Evolutionary conservation across 345 rosid species (phyloP).

Genomic region (Populus deltoides): DNA sequence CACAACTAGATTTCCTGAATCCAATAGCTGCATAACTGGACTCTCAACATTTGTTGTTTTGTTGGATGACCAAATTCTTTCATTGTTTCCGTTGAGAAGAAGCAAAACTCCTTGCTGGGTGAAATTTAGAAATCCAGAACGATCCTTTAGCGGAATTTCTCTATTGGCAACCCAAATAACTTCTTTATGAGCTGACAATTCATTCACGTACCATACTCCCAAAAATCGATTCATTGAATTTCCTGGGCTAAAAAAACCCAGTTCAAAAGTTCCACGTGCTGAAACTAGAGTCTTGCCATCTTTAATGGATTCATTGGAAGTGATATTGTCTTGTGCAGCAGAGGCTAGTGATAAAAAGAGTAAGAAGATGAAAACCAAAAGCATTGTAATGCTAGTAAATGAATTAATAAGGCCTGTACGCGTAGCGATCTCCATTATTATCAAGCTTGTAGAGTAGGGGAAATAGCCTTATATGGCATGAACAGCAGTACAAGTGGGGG

Average conservation of each 20-base stretch:
- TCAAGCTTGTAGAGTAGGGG: neutral
- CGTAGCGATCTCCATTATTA: too few relatives aligned
- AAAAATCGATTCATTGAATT: constrained; percentile 14
- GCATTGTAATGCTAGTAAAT: neutral
- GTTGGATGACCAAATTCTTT: neutral
- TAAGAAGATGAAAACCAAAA: neutral
- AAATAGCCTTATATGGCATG: too few relatives aligned
- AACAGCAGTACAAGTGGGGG: too few relatives aligned
- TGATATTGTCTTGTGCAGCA: constrained; percentile 11
- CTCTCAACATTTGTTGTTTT: neutral
- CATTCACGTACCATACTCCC: constrained; percentile 29
- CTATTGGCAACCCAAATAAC: constrained; percentile 32
- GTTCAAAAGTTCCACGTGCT: constrained; percentile 9
- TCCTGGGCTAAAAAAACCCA: constrained; percentile 28
- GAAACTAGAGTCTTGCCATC: constrained; percentile 23
- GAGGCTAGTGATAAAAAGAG: neutral
- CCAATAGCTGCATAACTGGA: constrained; percentile 6
- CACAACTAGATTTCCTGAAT: constrained; percentile 23
- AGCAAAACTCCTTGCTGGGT: neutral
- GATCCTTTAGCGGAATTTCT: neutral
- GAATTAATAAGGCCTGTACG: too few relatives aligned
- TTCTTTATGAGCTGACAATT: neutral
- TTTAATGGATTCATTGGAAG: neutral
- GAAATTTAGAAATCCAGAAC: constrained; percentile 8
- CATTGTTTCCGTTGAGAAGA: neutral